Conservation (phyloP, 345 rosid species). For the Microthlaspi erraticum region DNA sequence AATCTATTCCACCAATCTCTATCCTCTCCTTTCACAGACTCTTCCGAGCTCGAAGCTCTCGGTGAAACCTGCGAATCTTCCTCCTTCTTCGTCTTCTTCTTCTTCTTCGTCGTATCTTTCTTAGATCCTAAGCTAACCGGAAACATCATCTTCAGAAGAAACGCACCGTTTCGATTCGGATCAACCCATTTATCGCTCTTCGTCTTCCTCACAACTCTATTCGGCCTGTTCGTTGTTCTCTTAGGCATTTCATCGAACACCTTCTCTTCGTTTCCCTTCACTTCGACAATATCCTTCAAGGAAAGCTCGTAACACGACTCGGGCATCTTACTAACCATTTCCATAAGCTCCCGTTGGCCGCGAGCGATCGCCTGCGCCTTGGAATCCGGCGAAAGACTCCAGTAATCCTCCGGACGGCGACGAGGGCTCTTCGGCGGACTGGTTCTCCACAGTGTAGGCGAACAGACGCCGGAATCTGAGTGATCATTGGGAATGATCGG, state of each 20-base stretch:
- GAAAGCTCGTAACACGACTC: conserved; percentile 91
- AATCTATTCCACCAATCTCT: conserved; percentile 74
- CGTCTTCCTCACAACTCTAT: conserved; percentile 28
- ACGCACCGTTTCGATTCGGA: conserved; percentile 55
- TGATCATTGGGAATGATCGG: conserved; percentile 44
- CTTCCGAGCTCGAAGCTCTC: conserved; percentile 52
- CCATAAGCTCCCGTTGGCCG: conserved; percentile 94
- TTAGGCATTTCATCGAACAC: conserved; percentile 30
- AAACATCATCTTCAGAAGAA: conserved; percentile 73
- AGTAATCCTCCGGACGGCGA: conserved; percentile 49
- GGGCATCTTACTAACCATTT: conserved; percentile 86
- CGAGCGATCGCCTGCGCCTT: conserved; percentile 76
- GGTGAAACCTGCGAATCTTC: conserved; percentile 51
- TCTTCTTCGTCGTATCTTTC: conserved; percentile 37
- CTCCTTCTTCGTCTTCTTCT: conserved; percentile 41
- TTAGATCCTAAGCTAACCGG: conserved; percentile 60
- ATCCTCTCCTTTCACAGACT: conserved; percentile 49
- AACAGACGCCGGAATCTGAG: conserved; percentile 56
- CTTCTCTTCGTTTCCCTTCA: conserved; percentile 42
- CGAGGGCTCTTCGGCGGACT: conserved; percentile 60
- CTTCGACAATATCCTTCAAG: conserved; percentile 78
- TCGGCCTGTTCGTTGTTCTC: conserved; percentile 15
- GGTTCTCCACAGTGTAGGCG: conserved; percentile 75
- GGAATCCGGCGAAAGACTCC: conserved; percentile 69
- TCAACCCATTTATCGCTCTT: conserved; percentile 40